These are phyloP conservation scores for Didymella segeticola DNA, from an alignment of 2,329 filamentous ascomycete species.

Conservation along the genomic window DNA sequence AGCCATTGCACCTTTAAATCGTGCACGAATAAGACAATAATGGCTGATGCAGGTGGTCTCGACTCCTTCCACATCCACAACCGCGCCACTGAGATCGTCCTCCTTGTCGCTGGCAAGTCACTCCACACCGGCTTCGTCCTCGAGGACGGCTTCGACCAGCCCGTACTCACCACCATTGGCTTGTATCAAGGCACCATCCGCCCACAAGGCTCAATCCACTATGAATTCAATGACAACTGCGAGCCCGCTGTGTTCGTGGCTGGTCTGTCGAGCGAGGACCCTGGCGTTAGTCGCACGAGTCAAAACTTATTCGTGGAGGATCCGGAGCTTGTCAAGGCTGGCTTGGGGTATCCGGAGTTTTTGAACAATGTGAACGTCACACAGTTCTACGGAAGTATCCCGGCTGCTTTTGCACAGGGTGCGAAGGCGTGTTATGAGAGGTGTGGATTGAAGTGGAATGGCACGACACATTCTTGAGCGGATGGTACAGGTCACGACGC, in stretches of 20 bases:
- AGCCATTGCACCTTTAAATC: background rate
- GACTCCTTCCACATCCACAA: constrained; percentile 11
- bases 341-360: background rate
- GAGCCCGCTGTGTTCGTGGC: constrained; percentile 7
- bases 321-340: background rate
- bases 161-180: constrained; percentile 5
- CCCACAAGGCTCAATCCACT: constrained; percentile 8
- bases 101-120: constrained; percentile 6
- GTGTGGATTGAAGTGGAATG: constrained; percentile 6
- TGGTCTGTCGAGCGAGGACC: background rate
- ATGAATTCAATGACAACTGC: constrained; percentile 4
- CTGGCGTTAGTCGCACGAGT: constrained; percentile 4
- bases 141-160: constrained; percentile 8
- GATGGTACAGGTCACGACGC: no score
- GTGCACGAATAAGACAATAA: background rate
- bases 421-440: constrained; percentile 2
- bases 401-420: constrained; percentile 2
- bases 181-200: constrained; percentile 8
- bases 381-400: constrained; percentile 4
- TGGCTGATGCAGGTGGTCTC: background rate
- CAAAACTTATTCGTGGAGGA: constrained; percentile 5
- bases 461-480: background rate
- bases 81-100: constrained; percentile 6
- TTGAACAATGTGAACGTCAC: background rate
- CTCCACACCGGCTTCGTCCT: constrained; percentile 8